A percentile compares a stretch with the other conserved stretches of the same genome.
Conservation (phyloP, 768 basidiomycete species). For the Terana coerulea region DNA sequence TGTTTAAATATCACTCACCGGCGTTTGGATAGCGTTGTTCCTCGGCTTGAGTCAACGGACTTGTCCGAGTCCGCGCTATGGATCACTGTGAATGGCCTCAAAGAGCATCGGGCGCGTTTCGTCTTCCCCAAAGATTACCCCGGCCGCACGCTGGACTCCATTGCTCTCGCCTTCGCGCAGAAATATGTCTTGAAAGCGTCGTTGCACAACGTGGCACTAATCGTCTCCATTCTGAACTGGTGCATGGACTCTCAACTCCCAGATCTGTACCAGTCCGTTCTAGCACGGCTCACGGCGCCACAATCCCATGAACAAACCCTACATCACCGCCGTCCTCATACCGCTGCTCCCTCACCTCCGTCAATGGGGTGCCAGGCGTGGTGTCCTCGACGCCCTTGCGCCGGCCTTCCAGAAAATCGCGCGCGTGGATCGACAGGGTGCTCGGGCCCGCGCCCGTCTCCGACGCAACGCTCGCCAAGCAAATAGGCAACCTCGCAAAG, state of each 20-base stretch:
- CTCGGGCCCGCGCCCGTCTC: slow-evolving; percentile 10
- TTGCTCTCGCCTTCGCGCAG: neutral
- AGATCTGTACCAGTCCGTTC: neutral
- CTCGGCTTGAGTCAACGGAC: neutral
- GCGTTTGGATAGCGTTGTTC: neutral
- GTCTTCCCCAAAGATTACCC: neutral
- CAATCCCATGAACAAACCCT: neutral
- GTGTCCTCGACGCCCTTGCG: slow-evolving; percentile 2
- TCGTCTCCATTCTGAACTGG: neutral
- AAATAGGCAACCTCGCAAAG: neutral
- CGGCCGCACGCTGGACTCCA: neutral
- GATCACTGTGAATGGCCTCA: neutral
- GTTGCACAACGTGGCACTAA: neutral
- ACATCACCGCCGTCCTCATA: slow-evolving; percentile 9
- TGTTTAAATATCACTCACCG: neutral
- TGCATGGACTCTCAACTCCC: neutral
- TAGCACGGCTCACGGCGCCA: neutral
- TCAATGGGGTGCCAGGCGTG: slow-evolving; percentile 4
- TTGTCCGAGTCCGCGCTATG: neutral
- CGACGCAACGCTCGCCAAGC: neutral
- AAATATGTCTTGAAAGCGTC: neutral
- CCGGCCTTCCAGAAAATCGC: slow-evolving; percentile 12
- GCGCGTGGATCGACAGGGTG: slow-evolving; percentile 12
- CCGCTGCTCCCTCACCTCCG: slow-evolving; percentile 15
- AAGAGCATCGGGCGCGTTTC: neutral